Conservation (phyloP, 139 green algal genomes). For the Eudorina sp. region DNA sequence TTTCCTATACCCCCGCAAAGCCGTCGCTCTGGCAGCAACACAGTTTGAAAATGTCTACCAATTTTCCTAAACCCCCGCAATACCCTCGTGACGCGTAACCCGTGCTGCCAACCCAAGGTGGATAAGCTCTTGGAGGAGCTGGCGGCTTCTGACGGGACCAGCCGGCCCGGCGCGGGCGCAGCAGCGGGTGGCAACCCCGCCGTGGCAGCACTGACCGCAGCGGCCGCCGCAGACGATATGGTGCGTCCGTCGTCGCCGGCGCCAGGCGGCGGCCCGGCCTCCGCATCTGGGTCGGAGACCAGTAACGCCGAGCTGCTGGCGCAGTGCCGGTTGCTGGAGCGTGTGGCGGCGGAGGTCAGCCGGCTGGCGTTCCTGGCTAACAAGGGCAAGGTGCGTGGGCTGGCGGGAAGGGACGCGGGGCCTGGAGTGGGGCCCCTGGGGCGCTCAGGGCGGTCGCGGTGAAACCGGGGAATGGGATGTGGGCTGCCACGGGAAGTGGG, state of each 20-base stretch:
- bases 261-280: background rate
- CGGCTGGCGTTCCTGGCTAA: constrained; percentile 88
- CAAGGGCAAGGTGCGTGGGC: constrained; percentile 69
- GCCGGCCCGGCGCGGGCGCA: background rate
- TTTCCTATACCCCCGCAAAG: background rate
- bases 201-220: too few relatives aligned
- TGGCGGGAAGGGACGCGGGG: background rate
- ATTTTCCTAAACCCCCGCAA: too few relatives aligned
- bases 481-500: too few relatives aligned
- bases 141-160: constrained; percentile 16
- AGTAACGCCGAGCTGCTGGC: constrained; percentile 68
- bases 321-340: constrained; percentile 83
- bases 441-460: too few relatives aligned
- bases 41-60: background rate
- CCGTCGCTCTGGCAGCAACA: background rate
- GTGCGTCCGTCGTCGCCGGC: too few relatives aligned
- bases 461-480: too few relatives aligned
- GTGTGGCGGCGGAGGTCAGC: constrained; percentile 89
- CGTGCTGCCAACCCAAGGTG: constrained; percentile 68
- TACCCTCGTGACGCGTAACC: too few relatives aligned
- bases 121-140: constrained; percentile 94
- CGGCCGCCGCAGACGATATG: too few relatives aligned
- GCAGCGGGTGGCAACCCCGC: background rate
- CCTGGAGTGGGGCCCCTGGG: background rate
- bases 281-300: background rate